Evolutionary conservation across 2,329 filamentous ascomycete genomes (phyloP).

Genomic region (Thielaviopsis ethacetica): DNA sequence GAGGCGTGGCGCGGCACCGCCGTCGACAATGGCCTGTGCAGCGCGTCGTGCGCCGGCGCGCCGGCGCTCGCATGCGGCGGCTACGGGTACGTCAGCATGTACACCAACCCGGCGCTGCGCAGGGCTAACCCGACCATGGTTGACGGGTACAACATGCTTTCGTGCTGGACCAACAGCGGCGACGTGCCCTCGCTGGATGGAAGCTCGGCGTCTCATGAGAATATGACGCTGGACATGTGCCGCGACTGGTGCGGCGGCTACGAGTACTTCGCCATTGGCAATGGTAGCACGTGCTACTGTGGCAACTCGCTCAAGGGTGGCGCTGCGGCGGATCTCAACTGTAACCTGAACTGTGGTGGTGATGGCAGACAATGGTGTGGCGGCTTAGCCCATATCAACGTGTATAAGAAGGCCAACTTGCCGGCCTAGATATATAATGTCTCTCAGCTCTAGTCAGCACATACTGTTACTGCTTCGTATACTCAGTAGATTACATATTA

Average conservation of each 20-base stretch:
- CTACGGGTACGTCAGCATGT: constrained; percentile 3
- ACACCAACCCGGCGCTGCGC: constrained; percentile 1
- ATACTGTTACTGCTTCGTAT: background rate
- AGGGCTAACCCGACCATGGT: background rate
- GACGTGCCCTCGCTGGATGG: background rate
- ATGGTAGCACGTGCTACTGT: constrained; percentile 2
- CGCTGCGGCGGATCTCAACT: background rate
- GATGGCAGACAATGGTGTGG: constrained; percentile 3
- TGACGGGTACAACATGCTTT: constrained; percentile 7
- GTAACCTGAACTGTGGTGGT: constrained; percentile 3
- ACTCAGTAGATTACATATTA: too few relatives aligned
- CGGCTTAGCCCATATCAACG: background rate
- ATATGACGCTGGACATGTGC: constrained; percentile 5
- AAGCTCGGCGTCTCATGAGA: background rate
- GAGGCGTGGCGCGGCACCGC: constrained; percentile 3
- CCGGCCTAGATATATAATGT: background rate
- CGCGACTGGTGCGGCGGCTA: background rate
- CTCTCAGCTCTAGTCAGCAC: too few relatives aligned
- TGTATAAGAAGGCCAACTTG: constrained; percentile 9
- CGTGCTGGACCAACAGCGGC: constrained; percentile 5
- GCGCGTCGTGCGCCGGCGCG: constrained; percentile 4
- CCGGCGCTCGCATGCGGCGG: constrained; percentile 1
- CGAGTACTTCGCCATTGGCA: constrained; percentile 6
- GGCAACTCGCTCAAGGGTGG: constrained; percentile 4
- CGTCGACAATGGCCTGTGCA: constrained; percentile 5